These are phyloP conservation scores for Gleditsia sinensis DNA, from an alignment of 306 rosid genomes.

Conservation along the genomic window DNA sequence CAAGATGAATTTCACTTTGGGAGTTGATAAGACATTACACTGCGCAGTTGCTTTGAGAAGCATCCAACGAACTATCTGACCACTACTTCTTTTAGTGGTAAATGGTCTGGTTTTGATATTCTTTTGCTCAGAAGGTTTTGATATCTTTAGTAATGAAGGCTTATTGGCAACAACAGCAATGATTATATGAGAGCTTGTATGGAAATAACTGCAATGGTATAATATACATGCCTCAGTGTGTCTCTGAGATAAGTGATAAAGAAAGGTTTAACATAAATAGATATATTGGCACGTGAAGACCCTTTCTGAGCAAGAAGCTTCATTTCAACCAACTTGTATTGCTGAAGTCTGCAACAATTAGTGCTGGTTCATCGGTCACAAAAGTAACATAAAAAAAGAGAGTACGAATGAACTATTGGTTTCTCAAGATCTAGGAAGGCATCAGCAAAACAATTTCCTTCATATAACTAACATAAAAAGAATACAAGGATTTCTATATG, in stretches of 20 bases:
- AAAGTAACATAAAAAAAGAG: background rate
- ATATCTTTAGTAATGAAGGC: too few relatives aligned
- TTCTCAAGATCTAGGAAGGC: background rate
- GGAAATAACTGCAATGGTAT: too few relatives aligned
- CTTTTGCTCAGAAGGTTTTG: too few relatives aligned
- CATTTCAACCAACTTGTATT: constrained; percentile 77
- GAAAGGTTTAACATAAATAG: background rate
- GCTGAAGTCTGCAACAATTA: constrained; percentile 63
- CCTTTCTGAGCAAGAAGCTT: constrained; percentile 80
- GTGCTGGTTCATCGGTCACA: background rate
- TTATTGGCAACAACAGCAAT: too few relatives aligned
- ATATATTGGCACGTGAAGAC: constrained; percentile 60
- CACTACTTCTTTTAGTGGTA: too few relatives aligned
- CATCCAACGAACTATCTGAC: too few relatives aligned
- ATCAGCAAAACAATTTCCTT: constrained; percentile 7
- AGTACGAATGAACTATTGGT: background rate
- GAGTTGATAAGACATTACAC: too few relatives aligned
- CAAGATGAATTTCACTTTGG: too few relatives aligned
- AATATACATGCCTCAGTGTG: background rate
- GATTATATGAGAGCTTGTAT: too few relatives aligned
- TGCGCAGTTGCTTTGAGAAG: too few relatives aligned
- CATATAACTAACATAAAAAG: background rate
- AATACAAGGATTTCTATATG: background rate
- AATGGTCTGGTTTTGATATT: too few relatives aligned
- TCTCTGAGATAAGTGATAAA: background rate